A percentile compares a stretch with the other conserved stretches of the same genome.
phyloP scores from a whole-genome alignment of 1,139 yeast genomes.

The Taphrina wiesneri region DNA sequence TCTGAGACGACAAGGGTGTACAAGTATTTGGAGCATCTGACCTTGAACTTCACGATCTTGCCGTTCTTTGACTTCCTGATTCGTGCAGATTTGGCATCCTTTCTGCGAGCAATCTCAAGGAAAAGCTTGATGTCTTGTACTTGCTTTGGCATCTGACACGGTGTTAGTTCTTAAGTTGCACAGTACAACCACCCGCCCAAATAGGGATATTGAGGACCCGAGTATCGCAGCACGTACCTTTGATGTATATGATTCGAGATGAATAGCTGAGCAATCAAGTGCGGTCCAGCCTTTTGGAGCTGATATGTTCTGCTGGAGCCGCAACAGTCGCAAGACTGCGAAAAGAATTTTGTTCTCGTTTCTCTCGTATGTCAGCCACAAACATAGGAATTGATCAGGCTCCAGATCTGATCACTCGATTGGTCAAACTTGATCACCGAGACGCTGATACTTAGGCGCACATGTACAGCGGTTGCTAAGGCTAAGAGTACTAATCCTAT shows the following conservation, averaged over 20 bases:
- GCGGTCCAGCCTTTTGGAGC: neutral
- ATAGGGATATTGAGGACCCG: neutral
- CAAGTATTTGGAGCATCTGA: conserved; percentile 91
- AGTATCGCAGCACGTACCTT: conserved; percentile 15
- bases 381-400: neutral
- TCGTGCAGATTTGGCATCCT: conserved; percentile 93
- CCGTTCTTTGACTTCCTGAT: conserved; percentile 77
- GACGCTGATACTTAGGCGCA: too few relatives aligned
- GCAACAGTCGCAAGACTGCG: neutral
- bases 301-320: neutral
- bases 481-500: too few relatives aligned
- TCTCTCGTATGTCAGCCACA: neutral
- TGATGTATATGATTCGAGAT: neutral
- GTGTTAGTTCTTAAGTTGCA: conserved; percentile 26
- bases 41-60: conserved; percentile 98
- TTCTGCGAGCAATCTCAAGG: conserved; percentile 92
- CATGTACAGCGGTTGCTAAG: too few relatives aligned
- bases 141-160: conserved; percentile 36
- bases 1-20: conserved; percentile 97
- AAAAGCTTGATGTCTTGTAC: conserved; percentile 87
- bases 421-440: too few relatives aligned
- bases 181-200: conserved; percentile 35
- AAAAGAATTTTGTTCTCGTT: conserved; percentile 1
- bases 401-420: neutral
- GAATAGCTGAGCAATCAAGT: too few relatives aligned